phyloP scores from a whole-genome alignment of 345 rosid genomes.

The Brassica carinata region DNA sequence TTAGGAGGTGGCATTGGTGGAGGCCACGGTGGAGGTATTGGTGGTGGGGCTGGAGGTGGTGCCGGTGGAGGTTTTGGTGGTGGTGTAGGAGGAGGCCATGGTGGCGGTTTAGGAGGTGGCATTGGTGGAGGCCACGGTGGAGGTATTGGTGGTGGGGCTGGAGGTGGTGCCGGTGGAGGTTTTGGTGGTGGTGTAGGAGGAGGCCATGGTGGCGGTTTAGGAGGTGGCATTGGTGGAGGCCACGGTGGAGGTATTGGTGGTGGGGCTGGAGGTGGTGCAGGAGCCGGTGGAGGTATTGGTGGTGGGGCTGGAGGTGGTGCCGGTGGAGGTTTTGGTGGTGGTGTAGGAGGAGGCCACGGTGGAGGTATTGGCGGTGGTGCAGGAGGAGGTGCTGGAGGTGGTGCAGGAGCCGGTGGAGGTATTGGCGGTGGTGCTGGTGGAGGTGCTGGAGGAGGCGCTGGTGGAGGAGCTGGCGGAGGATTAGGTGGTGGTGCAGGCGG shows the following conservation, averaged over 20 bases:
- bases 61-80: slow-evolving; percentile 37
- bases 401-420: slow-evolving; percentile 31
- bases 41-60: slow-evolving; percentile 20
- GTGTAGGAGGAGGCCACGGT: slow-evolving; percentile 18
- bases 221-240: neutral
- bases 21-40: slow-evolving; percentile 16
- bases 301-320: slow-evolving; percentile 17
- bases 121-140: neutral
- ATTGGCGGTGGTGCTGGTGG: slow-evolving; percentile 20
- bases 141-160: neutral
- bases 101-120: neutral
- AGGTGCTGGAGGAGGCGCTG: slow-evolving; percentile 17
- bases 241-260: neutral
- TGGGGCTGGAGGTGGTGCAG: neutral
- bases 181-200: neutral
- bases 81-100: slow-evolving; percentile 22
- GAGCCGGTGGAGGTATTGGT: neutral
- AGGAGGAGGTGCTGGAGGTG: slow-evolving; percentile 22
- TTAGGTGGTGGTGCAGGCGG: slow-evolving; percentile 37
- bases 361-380: slow-evolving; percentile 27
- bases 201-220: no score
- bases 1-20: no score
- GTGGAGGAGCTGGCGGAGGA: slow-evolving; percentile 29
- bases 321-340: slow-evolving; percentile 35
- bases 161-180: neutral